Evolutionary conservation across 768 basidiomycete genomes (phyloP).

Genomic region (Hysterangium stoloniferum): DNA sequence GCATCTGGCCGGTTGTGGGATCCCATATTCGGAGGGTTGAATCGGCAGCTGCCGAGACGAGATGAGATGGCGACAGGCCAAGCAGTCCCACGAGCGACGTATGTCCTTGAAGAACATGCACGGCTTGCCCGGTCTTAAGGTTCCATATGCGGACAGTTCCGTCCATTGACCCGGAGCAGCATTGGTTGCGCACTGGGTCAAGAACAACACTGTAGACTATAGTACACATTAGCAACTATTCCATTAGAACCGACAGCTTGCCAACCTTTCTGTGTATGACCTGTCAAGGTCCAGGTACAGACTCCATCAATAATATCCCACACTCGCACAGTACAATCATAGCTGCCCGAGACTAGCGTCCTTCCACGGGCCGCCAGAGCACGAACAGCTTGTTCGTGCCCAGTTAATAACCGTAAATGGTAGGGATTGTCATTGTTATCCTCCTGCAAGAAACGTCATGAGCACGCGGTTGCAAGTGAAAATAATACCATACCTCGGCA

Average conservation of each 20-base stretch:
- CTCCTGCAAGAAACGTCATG: slow-evolving; percentile 32
- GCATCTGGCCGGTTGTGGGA: slow-evolving; percentile 71
- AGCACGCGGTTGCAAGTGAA: neutral
- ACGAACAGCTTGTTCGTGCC: slow-evolving; percentile 87
- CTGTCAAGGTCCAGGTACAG: slow-evolving; percentile 73
- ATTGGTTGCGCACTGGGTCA: slow-evolving; percentile 78
- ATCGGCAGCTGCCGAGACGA: slow-evolving; percentile 95
- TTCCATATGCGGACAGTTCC: slow-evolving; percentile 96
- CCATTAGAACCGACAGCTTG: slow-evolving; percentile 10
- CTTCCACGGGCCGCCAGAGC: slow-evolving; percentile 88
- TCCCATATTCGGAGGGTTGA: slow-evolving; percentile 95
- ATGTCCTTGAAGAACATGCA: slow-evolving; percentile 80
- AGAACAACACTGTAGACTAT: slow-evolving; percentile 93
- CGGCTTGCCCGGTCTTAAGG: slow-evolving; percentile 69
- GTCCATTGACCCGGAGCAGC: slow-evolving; percentile 97
- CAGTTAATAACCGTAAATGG: slow-evolving; percentile 75
- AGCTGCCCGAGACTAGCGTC: slow-evolving; percentile 90
- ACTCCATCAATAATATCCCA: slow-evolving; percentile 88
- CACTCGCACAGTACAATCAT: slow-evolving; percentile 89
- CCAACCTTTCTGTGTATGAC: slow-evolving; percentile 88
- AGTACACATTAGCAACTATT: slow-evolving; percentile 2
- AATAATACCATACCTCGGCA: slow-evolving; percentile 35
- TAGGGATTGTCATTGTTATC: slow-evolving; percentile 80
- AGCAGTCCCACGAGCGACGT: slow-evolving; percentile 92
- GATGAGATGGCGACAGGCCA: slow-evolving; percentile 78